Base-by-base conservation (phyloP, 2,329 filamentous ascomycete species). In the Alternaria consortialis region DNA sequence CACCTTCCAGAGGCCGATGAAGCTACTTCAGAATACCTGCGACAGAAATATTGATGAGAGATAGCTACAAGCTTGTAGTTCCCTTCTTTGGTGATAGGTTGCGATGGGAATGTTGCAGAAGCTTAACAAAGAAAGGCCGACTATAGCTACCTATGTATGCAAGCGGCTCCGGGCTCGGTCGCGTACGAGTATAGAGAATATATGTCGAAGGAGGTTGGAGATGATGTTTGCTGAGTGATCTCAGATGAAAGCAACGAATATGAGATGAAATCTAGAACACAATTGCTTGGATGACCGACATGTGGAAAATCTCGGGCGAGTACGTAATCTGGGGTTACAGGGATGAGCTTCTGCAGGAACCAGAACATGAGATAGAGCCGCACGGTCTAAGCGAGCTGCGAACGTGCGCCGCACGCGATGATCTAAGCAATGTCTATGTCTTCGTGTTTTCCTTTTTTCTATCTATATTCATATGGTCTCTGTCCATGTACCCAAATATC, bases 291-390 rank as follows among this genome's bases (percentile, higher is more conserved):
- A 67, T 64, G 66, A 70, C 62, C 64, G 66, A 43, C 52, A 52
- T 25, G 52, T 59, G 60, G 64, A 63, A 70, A 70, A 66, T 65
- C 44, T 56, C 61, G 44, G 36, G 43, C 27, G 46, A 43, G 54
- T 66, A 66, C 58, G 60, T 67, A 64, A 70, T 64, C 64, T 34
- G 64, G 66, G 68, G 64, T 50, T 66, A 54, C 57, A 65, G 56
- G 60, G 55, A 57, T 62, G 11, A 60, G 59, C 59, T 53, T 55
- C 60, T 62, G 51, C 62, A 69, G 65, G 65, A 60, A 66, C 67
- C 48, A 46, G 42, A 47, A 50, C 39, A 25, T 12, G 20, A 42
- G 20, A 20, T 13, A 58, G 58, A 60, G 54, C 58, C 58, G 58
- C 58, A 60, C 42, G 8, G 12, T 11, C 29, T 60, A 57, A 60